A percentile compares a stretch with the other conserved stretches of the same genome.
These are phyloP conservation scores for Backusella morwellensis DNA, from an alignment of 192 early-diverging fungal genomes.

Conservation along the genomic window DNA sequence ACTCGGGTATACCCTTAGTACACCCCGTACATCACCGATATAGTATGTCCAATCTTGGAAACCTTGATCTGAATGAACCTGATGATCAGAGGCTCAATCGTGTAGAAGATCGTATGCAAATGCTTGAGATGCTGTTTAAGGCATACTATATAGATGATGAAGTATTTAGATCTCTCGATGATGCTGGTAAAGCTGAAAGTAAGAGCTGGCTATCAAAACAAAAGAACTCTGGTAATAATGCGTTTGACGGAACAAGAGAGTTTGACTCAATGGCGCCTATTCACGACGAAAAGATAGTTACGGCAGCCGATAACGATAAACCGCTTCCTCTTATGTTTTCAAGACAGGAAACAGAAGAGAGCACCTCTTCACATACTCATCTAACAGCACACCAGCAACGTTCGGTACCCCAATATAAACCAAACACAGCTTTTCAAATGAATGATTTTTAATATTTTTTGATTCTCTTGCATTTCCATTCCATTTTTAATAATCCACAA, in stretches of 20 bases:
- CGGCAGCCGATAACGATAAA: not conserved
- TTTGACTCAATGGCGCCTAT: not conserved
- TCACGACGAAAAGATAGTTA: not conserved
- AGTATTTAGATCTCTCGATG: conserved; percentile 18
- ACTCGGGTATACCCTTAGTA: conserved; percentile 19
- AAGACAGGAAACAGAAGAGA: not conserved
- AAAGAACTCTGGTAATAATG: not conserved
- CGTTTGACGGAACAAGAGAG: not conserved
- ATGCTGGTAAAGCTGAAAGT: not conserved
- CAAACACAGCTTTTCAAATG: conserved; percentile 1
- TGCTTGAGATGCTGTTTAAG: conserved; percentile 20
- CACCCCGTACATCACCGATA: conserved; percentile 18
- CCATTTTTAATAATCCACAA: not conserved
- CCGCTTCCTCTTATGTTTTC: not conserved
- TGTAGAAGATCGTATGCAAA: conserved; percentile 22
- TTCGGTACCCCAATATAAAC: not conserved
- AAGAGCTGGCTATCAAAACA: not conserved
- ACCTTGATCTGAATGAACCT: not conserved
- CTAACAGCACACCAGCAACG: not conserved
- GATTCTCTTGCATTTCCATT: not conserved
- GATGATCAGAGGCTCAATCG: conserved; percentile 16
- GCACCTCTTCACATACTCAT: not conserved
- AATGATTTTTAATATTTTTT: not conserved
- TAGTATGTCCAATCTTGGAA: not conserved
- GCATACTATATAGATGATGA: conserved; percentile 28